These are phyloP conservation scores for Ceriops decandra DNA, from an alignment of 345 rosid genomes.

Conservation along the genomic window DNA sequence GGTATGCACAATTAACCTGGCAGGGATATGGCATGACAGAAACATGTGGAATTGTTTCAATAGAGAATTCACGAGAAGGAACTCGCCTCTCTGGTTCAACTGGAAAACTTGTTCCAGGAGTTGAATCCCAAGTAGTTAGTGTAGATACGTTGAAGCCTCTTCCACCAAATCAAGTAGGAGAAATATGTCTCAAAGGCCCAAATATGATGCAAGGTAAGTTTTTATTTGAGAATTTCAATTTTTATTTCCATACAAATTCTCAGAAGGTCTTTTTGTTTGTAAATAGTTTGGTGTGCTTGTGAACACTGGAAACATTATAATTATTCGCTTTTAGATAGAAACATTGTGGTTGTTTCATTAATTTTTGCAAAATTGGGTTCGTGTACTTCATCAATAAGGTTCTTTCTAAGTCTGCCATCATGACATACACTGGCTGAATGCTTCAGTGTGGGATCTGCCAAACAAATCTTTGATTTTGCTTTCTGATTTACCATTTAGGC, in stretches of 20 bases:
- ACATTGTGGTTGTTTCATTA: neutral
- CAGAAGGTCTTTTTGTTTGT: neutral
- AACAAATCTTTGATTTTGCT: too few species aligned
- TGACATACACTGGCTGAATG: too few species aligned
- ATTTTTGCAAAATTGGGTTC: too few species aligned
- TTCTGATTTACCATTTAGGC: too few species aligned
- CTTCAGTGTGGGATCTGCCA: too few species aligned
- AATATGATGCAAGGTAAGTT: slow-evolving; percentile 79
- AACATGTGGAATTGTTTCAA: slow-evolving; percentile 62
- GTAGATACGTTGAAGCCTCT: slow-evolving; percentile 56
- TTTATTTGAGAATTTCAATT: neutral
- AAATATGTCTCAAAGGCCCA: slow-evolving; percentile 76
- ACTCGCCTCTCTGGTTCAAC: slow-evolving; percentile 57
- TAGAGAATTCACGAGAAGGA: slow-evolving; percentile 47
- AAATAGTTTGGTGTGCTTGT: neutral
- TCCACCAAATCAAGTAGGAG: slow-evolving; percentile 73
- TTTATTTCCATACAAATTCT: neutral
- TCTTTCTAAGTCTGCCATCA: too few species aligned
- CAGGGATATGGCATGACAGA: slow-evolving; percentile 97
- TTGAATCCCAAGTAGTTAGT: slow-evolving; percentile 69
- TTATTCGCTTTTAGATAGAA: neutral
- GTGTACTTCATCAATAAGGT: too few species aligned
- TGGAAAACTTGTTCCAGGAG: slow-evolving; percentile 58
- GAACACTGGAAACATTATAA: neutral
- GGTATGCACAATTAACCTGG: neutral